Percentiles rank a stretch among this genome's conserved stretches.
Evolutionary conservation across 139 green algal species (phyloP).

Genomic region (Raphidocelis subcapitata): DNA sequence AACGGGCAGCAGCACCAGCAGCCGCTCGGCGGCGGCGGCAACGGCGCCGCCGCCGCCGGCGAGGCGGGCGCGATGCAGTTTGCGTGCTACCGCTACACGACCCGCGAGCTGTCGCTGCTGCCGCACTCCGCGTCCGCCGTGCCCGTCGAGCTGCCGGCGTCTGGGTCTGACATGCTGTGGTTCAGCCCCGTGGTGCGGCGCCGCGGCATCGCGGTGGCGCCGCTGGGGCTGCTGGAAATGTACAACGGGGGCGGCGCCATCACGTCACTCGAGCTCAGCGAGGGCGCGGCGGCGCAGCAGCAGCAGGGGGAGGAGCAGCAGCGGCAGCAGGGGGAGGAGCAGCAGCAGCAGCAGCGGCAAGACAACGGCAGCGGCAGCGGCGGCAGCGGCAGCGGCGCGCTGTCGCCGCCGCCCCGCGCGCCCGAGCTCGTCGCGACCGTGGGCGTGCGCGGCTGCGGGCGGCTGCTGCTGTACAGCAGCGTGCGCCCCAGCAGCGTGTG

Average conservation of each 20-base stretch:
- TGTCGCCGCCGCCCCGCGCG: too few relatives aligned
- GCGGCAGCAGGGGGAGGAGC: constrained; percentile 5
- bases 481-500: constrained; percentile 26
- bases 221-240: constrained; percentile 72
- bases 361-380: not conserved
- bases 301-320: not conserved
- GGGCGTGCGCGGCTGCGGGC: constrained; percentile 44
- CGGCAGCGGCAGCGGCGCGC: constrained; percentile 9
- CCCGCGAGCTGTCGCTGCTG: constrained; percentile 9
- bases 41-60: not conserved
- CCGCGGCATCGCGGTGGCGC: constrained; percentile 43
- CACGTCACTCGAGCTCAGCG: constrained; percentile 12
- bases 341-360: constrained; percentile 2
- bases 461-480: constrained; percentile 54
- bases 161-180: constrained; percentile 37
- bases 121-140: not conserved
- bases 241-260: constrained; percentile 78
- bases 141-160: not conserved
- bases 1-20: not conserved
- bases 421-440: constrained; percentile 28
- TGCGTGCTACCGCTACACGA: constrained; percentile 34
- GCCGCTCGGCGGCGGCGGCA: not conserved
- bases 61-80: constrained; percentile 12
- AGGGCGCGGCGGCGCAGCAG: not conserved
- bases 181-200: constrained; percentile 25